Base-by-base conservation (phyloP, 768 basidiomycete genomes). In the Podaxis rugospora region DNA sequence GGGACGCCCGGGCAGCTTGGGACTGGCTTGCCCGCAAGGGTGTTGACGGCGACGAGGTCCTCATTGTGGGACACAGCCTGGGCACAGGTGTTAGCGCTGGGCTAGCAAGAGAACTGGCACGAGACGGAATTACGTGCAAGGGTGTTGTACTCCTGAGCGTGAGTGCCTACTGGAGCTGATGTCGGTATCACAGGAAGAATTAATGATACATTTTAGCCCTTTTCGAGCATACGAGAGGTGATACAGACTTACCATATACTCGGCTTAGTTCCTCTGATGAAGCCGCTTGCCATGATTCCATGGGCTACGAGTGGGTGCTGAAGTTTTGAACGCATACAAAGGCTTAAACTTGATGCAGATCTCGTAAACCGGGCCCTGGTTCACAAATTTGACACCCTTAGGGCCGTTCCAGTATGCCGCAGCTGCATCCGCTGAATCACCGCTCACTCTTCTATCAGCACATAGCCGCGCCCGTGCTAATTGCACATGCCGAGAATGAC, bases 21-120 rank as follows among this genome's bases (percentile, higher is more conserved):
- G 83, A 91, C 67, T 97, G 89, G 88, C 73, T 94, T 6, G 68
- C 84, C 7, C 70, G 71, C 1, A 78, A 83, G 21, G 88, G 88
- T 16, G 87, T 86, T 7, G 71, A 70, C 25, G 72, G 82, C 0
- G 75, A 83, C 37, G 77, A 87, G 61, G 78, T 97, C 39, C 75
- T 93, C 3, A 70, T 98, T 46, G 76, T 92, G 2, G 95, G 95
- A 0, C 93, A 95, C 66, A 95, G 92, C 64, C 76, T 98, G 11
- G 95, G 95, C 1, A 95, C 95, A 0, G 94, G 88, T 0, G 89
- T 98, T 1, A 79, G 78, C 6, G 79, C 80, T 11, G 77, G 79
- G 27, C 72, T 86, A 16, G 80, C 77, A 13, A 80, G 77, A 4
- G 70, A 76, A 42, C 71, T 87, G n/a, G 74, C 75, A n/a, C 72